phyloP scores from a whole-genome alignment of 768 basidiomycete genomes.

The Candolleomyces efflorescens region DNA sequence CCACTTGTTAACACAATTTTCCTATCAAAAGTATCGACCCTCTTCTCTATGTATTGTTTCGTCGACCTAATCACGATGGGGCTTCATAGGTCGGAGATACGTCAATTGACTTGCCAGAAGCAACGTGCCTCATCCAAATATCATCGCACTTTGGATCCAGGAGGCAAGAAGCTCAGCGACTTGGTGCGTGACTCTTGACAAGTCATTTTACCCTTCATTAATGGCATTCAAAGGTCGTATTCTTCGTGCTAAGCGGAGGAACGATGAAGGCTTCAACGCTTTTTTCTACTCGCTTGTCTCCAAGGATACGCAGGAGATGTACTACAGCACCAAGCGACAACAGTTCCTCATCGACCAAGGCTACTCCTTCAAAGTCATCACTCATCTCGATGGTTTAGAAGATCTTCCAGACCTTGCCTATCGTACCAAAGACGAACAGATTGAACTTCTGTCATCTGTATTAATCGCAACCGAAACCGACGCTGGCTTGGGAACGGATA shows the following conservation, averaged over 20 bases:
- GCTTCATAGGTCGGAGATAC: conserved; percentile 84
- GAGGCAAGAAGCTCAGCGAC: conserved; percentile 93
- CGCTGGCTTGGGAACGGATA: conserved; percentile 83
- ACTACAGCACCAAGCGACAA: conserved; percentile 97
- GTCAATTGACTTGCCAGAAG: conserved; percentile 97
- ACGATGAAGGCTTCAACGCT: conserved; percentile 99
- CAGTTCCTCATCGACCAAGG: conserved; percentile 99
- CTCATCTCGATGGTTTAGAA: conserved; percentile 91
- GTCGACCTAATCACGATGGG: not conserved
- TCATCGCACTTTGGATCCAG: conserved; percentile 99
- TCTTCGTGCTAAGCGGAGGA: conserved; percentile 92
- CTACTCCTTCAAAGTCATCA: conserved; percentile 99
- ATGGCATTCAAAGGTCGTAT: conserved; percentile 67
- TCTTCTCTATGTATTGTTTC: not conserved
- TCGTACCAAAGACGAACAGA: conserved; percentile 87
- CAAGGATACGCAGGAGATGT: conserved; percentile 99
- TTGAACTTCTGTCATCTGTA: conserved; percentile 92
- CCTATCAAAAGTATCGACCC: conserved; percentile 75
- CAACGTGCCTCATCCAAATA: conserved; percentile 98
- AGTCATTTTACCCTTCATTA: conserved; percentile 2
- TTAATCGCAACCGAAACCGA: conserved; percentile 87
- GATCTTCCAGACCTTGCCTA: conserved; percentile 86
- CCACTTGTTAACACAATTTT: conserved; percentile 97
- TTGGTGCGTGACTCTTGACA: conserved; percentile 51
- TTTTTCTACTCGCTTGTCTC: conserved; percentile 99